Evolutionary conservation across 2,329 filamentous ascomycete species (phyloP), one percentile per base, ranked within the genome.

Genomic region (Dactylellina leptospora): DNA sequence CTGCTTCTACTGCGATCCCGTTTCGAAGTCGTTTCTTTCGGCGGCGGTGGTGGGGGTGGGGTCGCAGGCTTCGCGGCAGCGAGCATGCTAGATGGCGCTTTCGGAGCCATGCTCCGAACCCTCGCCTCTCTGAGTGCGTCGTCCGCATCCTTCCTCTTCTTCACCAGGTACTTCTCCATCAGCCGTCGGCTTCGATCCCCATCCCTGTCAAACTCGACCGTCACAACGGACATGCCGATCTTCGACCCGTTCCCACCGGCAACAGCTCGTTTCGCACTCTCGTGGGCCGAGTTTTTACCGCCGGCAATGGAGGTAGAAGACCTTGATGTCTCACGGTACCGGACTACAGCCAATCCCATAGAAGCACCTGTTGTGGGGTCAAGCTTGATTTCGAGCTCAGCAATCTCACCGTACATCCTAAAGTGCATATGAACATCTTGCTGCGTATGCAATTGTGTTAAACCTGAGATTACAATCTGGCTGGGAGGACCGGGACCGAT

Each of bases 311-410:
- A 42, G 1, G 51, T 8, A 20, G 28, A 38, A 16, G 51, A 55
- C 23, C 48, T 45, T 30, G 53, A 36, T 20, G 44, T 86, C 78
- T 97, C 93, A 77, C 90, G 88, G 80, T 96, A 99, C 69, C 90
- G 88, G 78, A 99, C 92, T 13, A 92, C 91, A 75, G 91, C 96
- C 78, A 99, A 93, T 10, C 95, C 95, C 10, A 99, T 85, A 78
- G 96, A 96, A 78, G 91, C 95, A 16, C 95, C 95, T 10, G 93
- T 97, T 66, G 93, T 89, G 6, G 95, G 95, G 80, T 99, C 92
- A 77, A 96, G 93, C 79, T 96, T 93, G 78, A 97, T 97, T 78
- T 91, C 92, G 76, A 96, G 90, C 78, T 93, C 90, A 45, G 90
- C 89, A 74, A 99, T 93, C 68, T 96, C 91, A 58, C 92, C 92